These are phyloP conservation scores for Trichoderma asperellum DNA, from an alignment of 2,329 filamentous ascomycete species.

Conservation along the genomic window DNA sequence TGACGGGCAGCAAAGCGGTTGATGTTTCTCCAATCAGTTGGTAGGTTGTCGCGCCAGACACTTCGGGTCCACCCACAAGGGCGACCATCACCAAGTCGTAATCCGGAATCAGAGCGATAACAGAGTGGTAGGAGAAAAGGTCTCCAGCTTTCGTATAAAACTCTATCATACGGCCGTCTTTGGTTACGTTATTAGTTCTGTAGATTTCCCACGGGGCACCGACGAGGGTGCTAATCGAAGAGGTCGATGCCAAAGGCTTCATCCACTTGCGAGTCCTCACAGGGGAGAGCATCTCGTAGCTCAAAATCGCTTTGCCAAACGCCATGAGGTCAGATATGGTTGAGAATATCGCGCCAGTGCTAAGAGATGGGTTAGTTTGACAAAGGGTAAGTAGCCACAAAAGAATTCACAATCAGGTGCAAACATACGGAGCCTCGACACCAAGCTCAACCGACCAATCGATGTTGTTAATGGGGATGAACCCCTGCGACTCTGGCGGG, in stretches of 20 bases:
- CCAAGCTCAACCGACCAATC: background rate
- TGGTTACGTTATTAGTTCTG: slow-evolving; percentile 40
- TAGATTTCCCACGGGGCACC: slow-evolving; percentile 54
- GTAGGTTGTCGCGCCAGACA: background rate
- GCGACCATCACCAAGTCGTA: slow-evolving; percentile 40
- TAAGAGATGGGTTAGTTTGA: slow-evolving; percentile 25
- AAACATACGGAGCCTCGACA: background rate
- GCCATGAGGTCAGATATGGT: slow-evolving; percentile 47
- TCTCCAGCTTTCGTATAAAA: slow-evolving; percentile 51
- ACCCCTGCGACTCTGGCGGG: background rate
- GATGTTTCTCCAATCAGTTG: background rate
- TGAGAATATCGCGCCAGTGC: slow-evolving; percentile 48
- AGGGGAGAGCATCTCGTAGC: slow-evolving; percentile 46
- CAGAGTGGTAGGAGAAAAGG: slow-evolving; percentile 44
- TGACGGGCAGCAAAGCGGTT: background rate
- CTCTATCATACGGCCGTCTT: slow-evolving; percentile 45
- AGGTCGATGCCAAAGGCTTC: slow-evolving; percentile 45
- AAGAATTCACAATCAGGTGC: background rate
- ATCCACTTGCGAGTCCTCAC: slow-evolving; percentile 50
- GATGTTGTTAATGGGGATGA: background rate
- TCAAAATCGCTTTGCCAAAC: slow-evolving; percentile 49
- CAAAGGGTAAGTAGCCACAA: background rate
- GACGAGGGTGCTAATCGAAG: slow-evolving; percentile 41
- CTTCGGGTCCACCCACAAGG: background rate
- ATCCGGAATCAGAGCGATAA: slow-evolving; percentile 48